Evolutionary conservation across 768 basidiomycete species (phyloP), one percentile per base, ranked within the genome.

Genomic region (Myochromella boudieri): DNA sequence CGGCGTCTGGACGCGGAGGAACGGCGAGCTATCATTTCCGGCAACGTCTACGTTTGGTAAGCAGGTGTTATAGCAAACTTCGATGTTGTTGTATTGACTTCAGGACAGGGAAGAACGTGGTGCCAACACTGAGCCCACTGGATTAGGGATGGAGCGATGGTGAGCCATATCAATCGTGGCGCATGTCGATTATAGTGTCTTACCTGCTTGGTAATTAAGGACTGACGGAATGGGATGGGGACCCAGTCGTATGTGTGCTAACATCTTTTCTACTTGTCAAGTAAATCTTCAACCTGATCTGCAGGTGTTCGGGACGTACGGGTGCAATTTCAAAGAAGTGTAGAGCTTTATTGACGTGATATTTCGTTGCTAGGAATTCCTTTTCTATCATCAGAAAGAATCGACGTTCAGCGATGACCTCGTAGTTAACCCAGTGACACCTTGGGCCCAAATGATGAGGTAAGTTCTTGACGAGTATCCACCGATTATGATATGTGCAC

Each of bases 131-230:
- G 87, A 89, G 60, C 76, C 75, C 24, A 87, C 87, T 8, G 89
- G 89, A 11, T 77, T 90, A 37, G 89, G 89, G 28, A 92, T 92
- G 84, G 90, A 91, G 57, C 76, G 89, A 64, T 90, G 90, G 84
- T 81, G 58, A 28, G 69, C 60, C 41, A 24, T 9, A 17, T 12
- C 21, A 27, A 22, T 39, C 21, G 26, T 43, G 50, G 47, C 31
- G 47, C 44, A 46, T 22, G 8, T 45, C 42, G 33, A 25, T 17
- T 21, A 39, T 44, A n/a, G n/a, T n/a, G n/a, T 17, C 32, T 53
- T 49, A 44, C 34, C 28, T 29, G 41, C 47, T 49, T 33, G 41
- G 20, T 50, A 24, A 31, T 29, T 41, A 44, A 76, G 72, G 74
- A 75, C 75, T 51, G 71, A 77, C 57, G 73, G 88, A 29, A 85